Evolutionary conservation across 2,329 filamentous ascomycete genomes (phyloP).

Genomic region (Ceratocystis destructans): DNA sequence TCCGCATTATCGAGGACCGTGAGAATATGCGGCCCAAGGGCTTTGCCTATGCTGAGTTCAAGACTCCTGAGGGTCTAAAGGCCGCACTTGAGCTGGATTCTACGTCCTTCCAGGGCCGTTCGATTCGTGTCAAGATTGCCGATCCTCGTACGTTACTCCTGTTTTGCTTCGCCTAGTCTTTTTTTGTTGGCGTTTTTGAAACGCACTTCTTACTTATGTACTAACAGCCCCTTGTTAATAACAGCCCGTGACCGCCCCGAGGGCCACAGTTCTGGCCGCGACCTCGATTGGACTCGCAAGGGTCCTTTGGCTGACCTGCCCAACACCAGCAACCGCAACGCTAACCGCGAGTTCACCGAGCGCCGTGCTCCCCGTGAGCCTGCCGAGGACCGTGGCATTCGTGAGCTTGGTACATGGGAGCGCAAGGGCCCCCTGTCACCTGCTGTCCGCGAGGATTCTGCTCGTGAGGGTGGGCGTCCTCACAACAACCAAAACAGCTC

Average conservation of each 20-base stretch:
- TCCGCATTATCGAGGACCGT: slow-evolving; percentile 94
- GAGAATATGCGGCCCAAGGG: slow-evolving; percentile 89
- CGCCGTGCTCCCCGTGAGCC: slow-evolving; percentile 43
- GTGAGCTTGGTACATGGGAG: slow-evolving; percentile 86
- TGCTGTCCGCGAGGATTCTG: slow-evolving; percentile 39
- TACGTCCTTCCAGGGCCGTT: slow-evolving; percentile 70
- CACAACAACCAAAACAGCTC: slow-evolving; percentile 29
- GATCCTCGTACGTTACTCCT: slow-evolving; percentile 67
- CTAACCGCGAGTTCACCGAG: slow-evolving; percentile 32
- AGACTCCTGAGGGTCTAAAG: slow-evolving; percentile 74
- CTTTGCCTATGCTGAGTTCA: slow-evolving; percentile 95
- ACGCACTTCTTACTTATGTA: not conserved
- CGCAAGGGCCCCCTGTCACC: slow-evolving; percentile 84
- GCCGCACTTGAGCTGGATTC: slow-evolving; percentile 76
- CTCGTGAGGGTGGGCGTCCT: slow-evolving; percentile 42
- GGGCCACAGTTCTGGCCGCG: slow-evolving; percentile 51
- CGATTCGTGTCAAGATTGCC: slow-evolving; percentile 85
- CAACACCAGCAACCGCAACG: slow-evolving; percentile 30
- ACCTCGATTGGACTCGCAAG: slow-evolving; percentile 88
- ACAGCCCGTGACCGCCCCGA: slow-evolving; percentile 12
- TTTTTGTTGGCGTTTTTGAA: not conserved
- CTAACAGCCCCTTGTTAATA: not conserved
- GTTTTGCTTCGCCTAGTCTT: not conserved
- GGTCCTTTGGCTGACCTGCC: slow-evolving; percentile 71
- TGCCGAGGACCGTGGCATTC: slow-evolving; percentile 59